Evolutionary conservation across 225 moss, liverwort and hornwort genomes (phyloP).

Genomic region (Bryum argenteum): DNA sequence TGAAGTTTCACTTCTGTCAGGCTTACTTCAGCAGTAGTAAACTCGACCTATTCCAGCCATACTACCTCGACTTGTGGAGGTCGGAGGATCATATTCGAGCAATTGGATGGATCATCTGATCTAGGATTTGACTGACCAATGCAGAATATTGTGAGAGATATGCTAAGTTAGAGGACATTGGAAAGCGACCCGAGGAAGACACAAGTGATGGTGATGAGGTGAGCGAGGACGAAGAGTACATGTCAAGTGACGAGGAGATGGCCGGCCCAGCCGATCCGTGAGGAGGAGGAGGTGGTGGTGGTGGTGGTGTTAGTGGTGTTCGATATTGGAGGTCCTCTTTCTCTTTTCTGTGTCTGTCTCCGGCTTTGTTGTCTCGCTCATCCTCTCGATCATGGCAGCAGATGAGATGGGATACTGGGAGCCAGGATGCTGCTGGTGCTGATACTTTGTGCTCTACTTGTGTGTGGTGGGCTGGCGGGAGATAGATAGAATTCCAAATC

Average conservation of each 20-base stretch:
- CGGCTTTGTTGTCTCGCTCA: too few species aligned
- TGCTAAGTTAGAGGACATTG: constrained; percentile 87
- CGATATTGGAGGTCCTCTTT: not conserved
- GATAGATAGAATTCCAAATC: too few species aligned
- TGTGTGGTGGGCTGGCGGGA: constrained; percentile 5
- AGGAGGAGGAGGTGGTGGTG: constrained; percentile 22
- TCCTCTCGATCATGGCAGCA: too few species aligned
- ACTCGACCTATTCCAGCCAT: too few species aligned
- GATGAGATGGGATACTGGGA: too few species aligned
- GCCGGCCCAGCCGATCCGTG: constrained; percentile 94
- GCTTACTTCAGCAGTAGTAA: too few species aligned
- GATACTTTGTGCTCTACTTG: constrained; percentile 34
- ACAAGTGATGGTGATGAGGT: constrained; percentile 84
- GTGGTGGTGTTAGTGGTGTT: too few species aligned
- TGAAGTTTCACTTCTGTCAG: too few species aligned
- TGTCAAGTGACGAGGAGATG: constrained; percentile 97
- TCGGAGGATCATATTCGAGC: too few species aligned
- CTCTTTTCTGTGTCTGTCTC: not conserved
- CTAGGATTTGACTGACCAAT: not conserved
- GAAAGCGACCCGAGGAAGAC: constrained; percentile 71
- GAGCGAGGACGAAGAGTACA: constrained; percentile 90
- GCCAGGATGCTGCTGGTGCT: constrained; percentile 24
- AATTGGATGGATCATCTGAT: too few species aligned
- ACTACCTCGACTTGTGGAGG: too few species aligned
- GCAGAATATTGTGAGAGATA: constrained; percentile 96